Conservation (phyloP, 768 basidiomycete species). For the Lentinula boryana region DNA sequence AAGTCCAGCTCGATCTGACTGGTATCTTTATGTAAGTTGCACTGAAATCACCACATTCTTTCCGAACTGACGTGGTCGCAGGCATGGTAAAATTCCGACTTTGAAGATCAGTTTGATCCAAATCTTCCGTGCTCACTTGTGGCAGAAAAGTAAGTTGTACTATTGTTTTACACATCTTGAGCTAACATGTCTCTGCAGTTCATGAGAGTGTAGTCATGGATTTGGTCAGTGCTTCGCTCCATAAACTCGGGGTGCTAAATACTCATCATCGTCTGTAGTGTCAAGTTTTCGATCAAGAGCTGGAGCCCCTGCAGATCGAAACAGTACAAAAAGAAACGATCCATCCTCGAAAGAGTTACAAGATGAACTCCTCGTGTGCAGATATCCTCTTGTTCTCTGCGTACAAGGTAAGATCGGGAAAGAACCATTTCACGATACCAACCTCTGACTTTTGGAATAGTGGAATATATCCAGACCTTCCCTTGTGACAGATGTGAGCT, state of each 20-base stretch:
- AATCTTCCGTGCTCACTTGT: slow-evolving; percentile 99
- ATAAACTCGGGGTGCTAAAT: background rate
- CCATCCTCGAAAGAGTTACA: slow-evolving; percentile 99
- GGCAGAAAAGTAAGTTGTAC: slow-evolving; percentile 88
- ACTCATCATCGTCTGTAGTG: slow-evolving; percentile 38
- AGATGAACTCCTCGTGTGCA: slow-evolving; percentile 99
- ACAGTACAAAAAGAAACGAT: slow-evolving; percentile 99
- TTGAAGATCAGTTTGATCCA: slow-evolving; percentile 99
- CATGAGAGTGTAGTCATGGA: slow-evolving; percentile 94
- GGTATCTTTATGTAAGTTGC: slow-evolving; percentile 80
- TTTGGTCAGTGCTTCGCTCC: slow-evolving; percentile 38
- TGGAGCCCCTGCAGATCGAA: slow-evolving; percentile 97
- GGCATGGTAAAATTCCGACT: slow-evolving; percentile 98
- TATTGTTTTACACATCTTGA: slow-evolving; percentile 16
- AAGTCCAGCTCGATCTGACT: slow-evolving; percentile 96
- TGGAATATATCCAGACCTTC: slow-evolving; percentile 99
- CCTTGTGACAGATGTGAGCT: slow-evolving; percentile 81
- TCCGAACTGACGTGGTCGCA: slow-evolving; percentile 17
- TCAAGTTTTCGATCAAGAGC: slow-evolving; percentile 98
- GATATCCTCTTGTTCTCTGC: slow-evolving; percentile 97
- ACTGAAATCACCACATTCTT: background rate
- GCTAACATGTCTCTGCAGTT: slow-evolving; percentile 34
- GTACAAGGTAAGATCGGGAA: slow-evolving; percentile 52
- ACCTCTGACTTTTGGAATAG: slow-evolving; percentile 27
- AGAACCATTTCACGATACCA: too few species aligned